These are phyloP conservation scores for Ophiostoma perfectum DNA, from an alignment of 2,329 filamentous ascomycete species.

Conservation along the genomic window DNA sequence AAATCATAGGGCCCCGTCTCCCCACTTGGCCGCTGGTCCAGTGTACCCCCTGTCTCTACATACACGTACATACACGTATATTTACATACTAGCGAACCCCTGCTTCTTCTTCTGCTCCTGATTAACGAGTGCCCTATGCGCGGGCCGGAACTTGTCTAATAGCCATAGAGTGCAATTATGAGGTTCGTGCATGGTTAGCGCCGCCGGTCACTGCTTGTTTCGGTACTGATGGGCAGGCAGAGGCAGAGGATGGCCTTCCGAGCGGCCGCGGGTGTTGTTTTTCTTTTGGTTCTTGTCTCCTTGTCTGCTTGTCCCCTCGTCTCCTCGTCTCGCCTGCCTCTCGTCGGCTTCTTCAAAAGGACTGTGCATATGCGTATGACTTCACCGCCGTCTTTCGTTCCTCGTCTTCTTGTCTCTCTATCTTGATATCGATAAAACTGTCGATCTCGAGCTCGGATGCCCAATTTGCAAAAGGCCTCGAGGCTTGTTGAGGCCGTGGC, in stretches of 20 bases:
- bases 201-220: conserved; percentile 2
- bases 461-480: not conserved
- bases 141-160: conserved; percentile 5
- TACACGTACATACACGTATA: not conserved
- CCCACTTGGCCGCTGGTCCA: not conserved
- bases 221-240: not conserved
- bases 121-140: not conserved
- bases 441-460: not conserved
- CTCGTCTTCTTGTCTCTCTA: not conserved
- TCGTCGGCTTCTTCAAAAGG: not conserved
- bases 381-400: not conserved
- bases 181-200: not conserved
- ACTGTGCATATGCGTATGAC: not conserved
- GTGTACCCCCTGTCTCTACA: conserved; percentile 6
- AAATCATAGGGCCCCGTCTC: not conserved
- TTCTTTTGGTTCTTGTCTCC: not conserved
- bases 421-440: not conserved
- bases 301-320: not conserved
- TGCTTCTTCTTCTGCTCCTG: too few species aligned
- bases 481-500: too few species aligned
- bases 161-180: too few species aligned
- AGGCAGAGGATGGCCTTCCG: not conserved
- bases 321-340: not conserved
- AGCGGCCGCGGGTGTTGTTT: not conserved
- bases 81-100: not conserved